Evolutionary conservation across 2,329 filamentous ascomycete species (phyloP), one percentile per base, ranked within the genome.

Genomic region (Plectosphaerella plurivora): DNA sequence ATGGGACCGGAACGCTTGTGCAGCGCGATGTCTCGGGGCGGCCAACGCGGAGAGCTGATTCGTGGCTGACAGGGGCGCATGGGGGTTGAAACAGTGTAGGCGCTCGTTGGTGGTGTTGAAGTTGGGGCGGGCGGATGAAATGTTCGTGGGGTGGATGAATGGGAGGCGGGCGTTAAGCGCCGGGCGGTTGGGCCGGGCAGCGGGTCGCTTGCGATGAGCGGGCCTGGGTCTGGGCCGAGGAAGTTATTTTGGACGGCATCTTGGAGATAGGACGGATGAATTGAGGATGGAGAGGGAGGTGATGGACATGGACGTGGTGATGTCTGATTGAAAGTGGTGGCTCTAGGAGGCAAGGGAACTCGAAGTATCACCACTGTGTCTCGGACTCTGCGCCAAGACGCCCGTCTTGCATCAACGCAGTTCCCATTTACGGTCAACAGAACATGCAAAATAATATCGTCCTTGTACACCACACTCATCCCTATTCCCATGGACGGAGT

Each of bases 151-250:
- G 24, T 18, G 16, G 48, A 44, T 50, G 48, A 50, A 45, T 50
- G 39, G 39, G 48, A 45, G 22, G 20, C n/a, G 16, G 22, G 12
- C n/a, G 39, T 36, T 50, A 50, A 50, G 48, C 48, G 48, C 48
- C 48, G 48, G 20, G 39, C 9, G n/a, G 10, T 45, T 12, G 48
- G 48, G 45, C n/a, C 24, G 45, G 24, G 12, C 28, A 46, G 28
- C 28, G 28, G 28, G 28, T 12, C 28, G 28, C 28, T 33, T 33
- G 28, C 28, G 25, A 18, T 18, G 45, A 15, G 7, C 22, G 28
- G 28, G 15, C 45, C 45, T 22, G 22, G 24, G n/a, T 12, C 45
- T 18, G 24, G 35, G 35, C 24, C 45, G 45, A 25, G 45, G 14
- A 47, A 24, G 14, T 16, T 7, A n/a, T 16, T 15, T 14, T 35